Conservation (phyloP, 31 red algal species). For the Asparagopsis taxiformis region DNA sequence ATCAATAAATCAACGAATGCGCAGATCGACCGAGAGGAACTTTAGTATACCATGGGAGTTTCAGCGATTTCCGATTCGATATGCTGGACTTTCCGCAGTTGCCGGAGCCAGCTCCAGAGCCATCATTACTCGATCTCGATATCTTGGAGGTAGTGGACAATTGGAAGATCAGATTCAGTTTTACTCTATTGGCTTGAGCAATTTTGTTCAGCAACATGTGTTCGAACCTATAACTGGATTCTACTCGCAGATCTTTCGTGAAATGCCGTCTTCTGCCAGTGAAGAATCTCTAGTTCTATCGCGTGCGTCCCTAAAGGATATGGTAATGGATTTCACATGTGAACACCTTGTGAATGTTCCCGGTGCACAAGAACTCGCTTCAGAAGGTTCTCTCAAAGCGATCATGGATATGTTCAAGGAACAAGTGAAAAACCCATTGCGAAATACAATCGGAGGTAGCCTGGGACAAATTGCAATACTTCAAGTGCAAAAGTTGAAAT, state of each 20-base stretch:
- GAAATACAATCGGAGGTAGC: conserved; percentile 41
- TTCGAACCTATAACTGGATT: conserved; percentile 25
- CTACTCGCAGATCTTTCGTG: conserved; percentile 39
- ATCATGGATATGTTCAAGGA: conserved; percentile 39
- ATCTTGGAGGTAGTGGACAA: conserved; percentile 26
- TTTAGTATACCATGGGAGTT: conserved; percentile 33
- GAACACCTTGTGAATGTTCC: conserved; percentile 15
- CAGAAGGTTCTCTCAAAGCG: conserved; percentile 32
- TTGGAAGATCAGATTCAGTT: conserved; percentile 26
- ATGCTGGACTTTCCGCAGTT: conserved; percentile 14
- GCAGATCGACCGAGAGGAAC: conserved; percentile 14
- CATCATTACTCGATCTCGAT: conserved; percentile 6
- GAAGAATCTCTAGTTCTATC: conserved; percentile 29
- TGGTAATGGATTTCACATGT: conserved; percentile 55
- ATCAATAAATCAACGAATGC: conserved; percentile 1
- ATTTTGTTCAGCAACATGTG: conserved; percentile 34
- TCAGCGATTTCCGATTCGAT: conserved; percentile 34
- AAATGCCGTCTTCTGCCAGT: background rate
- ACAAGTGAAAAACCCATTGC: conserved; percentile 35
- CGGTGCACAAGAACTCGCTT: conserved; percentile 21
- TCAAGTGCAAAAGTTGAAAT: conserved; percentile 66
- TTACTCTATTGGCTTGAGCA: background rate
- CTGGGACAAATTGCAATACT: conserved; percentile 34
- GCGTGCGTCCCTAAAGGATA: conserved; percentile 22
- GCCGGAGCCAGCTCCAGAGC: conserved; percentile 1